Evolutionary conservation across 768 basidiomycete genomes (phyloP), one percentile per base, ranked within the genome.

Genomic region (Cystofilobasidium ferigula): DNA sequence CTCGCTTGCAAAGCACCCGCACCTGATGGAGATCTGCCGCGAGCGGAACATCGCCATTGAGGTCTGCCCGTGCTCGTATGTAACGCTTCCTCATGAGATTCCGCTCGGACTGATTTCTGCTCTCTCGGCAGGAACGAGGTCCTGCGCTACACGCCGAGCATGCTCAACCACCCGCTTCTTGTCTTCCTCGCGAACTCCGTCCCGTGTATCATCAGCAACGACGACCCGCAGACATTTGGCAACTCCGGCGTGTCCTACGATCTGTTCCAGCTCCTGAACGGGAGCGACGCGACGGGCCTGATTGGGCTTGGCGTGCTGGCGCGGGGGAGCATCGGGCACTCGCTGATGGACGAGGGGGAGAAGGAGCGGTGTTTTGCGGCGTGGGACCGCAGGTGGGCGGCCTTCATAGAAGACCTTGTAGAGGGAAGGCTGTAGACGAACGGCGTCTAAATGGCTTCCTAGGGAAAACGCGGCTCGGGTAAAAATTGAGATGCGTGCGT

Each of bases 11-110:
- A 88, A 87, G 71, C 87, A 89, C 72, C 87, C 86, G 0, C 82
- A 82, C 69, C 76, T 89, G 35, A 82, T 89, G 76, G 77, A 85
- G 45, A 80, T 81, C 9, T 88, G 87, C 74, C 78, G 81, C 53
- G 81, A 86, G 69, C 79, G 78, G 61, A 78, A 78, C 6, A 85
- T 89, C 68, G 80, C 84, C 1, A 72, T 88, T 24, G 88, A 89
- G 76, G 80, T 87, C 28, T 88, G 87, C 72, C 87, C 88, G 1
- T 87, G 89, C 68, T 89, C 86, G 86, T n/a, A n/a, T n/a, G n/a
- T n/a, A n/a, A n/a, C n/a, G n/a, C n/a, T 87, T 76, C 64, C 85
- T 80, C 58, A 18, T 35, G 7, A 18, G 86, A 53, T 10, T 30
- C 30, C n/a, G 30, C 51, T 10, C 9, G 12, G 51, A 53, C 30